Evolutionary conservation across 2,329 filamentous ascomycete species (phyloP).

Genomic region (Plenodomus biglobosus): DNA sequence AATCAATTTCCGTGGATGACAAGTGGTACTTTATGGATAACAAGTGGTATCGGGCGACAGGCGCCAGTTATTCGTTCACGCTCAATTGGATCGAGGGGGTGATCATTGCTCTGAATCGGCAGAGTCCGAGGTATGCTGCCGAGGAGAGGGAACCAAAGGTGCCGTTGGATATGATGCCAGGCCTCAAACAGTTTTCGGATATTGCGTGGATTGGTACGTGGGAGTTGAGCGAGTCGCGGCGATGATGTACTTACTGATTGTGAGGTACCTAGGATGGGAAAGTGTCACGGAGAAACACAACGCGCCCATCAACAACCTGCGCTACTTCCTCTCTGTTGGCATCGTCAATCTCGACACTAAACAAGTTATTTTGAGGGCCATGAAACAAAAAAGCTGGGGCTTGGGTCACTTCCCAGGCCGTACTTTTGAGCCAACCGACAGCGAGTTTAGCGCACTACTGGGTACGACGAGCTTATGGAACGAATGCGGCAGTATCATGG

Average conservation of each 20-base stretch:
- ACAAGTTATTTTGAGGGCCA: constrained; percentile 10
- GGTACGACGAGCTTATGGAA: constrained; percentile 6
- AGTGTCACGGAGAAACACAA: constrained; percentile 1
- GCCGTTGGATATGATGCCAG: constrained; percentile 9
- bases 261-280: constrained; percentile 13
- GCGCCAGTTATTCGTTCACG: constrained; percentile 15
- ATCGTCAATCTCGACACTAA: constrained; percentile 18
- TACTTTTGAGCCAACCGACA: constrained; percentile 12
- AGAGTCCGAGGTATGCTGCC: constrained; percentile 13
- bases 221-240: neutral
- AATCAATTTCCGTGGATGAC: constrained; percentile 2
- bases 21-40: constrained; percentile 13
- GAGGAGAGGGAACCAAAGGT: constrained; percentile 13
- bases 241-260: neutral
- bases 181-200: constrained; percentile 20
- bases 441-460: constrained; percentile 18
- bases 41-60: constrained; percentile 14
- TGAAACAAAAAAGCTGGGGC: constrained; percentile 7
- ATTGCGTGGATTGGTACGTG: constrained; percentile 13
- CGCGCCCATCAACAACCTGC: constrained; percentile 7
- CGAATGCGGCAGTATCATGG: neutral
- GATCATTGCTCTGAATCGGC: constrained; percentile 18
- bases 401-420: constrained; percentile 19
- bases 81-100: constrained; percentile 19
- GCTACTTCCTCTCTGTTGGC: constrained; percentile 18